Evolutionary conservation across 176 grass and related monocot genomes (phyloP).

Genomic region (Thalia dealbata): DNA sequence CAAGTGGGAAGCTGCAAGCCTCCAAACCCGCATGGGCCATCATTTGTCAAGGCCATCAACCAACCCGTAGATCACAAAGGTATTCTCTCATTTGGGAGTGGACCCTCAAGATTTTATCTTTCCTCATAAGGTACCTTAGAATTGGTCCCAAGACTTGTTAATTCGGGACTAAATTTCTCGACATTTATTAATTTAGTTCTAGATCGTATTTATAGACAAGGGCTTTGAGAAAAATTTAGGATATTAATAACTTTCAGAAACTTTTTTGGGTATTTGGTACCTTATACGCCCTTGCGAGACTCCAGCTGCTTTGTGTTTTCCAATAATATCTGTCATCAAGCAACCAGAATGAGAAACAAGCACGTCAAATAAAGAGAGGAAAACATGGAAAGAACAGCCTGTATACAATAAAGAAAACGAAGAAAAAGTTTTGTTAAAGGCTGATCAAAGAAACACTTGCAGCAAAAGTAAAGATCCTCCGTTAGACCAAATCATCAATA

Average conservation of each 20-base stretch:
- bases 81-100: no score
- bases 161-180: no score
- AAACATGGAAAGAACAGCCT: not conserved
- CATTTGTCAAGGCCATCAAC: no score
- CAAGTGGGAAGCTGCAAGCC: no score
- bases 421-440: not conserved
- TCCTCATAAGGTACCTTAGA: no score
- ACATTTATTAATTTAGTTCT: no score
- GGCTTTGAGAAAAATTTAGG: not conserved
- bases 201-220: no score
- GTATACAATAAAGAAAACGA: not conserved
- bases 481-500: not conserved
- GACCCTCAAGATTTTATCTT: no score
- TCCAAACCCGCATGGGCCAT: no score
- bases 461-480: no score
- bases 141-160: no score
- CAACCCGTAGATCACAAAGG: no score
- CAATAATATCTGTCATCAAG: conserved; percentile 49
- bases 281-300: conserved; percentile 38
- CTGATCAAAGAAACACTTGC: not conserved
- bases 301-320: conserved; percentile 70
- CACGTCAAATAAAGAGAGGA: not conserved
- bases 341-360: not conserved
- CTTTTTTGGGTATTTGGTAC: not conserved
- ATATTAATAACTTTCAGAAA: not conserved